These are phyloP conservation scores for Ramaria rubella DNA, from an alignment of 768 basidiomycete species.

Conservation along the genomic window DNA sequence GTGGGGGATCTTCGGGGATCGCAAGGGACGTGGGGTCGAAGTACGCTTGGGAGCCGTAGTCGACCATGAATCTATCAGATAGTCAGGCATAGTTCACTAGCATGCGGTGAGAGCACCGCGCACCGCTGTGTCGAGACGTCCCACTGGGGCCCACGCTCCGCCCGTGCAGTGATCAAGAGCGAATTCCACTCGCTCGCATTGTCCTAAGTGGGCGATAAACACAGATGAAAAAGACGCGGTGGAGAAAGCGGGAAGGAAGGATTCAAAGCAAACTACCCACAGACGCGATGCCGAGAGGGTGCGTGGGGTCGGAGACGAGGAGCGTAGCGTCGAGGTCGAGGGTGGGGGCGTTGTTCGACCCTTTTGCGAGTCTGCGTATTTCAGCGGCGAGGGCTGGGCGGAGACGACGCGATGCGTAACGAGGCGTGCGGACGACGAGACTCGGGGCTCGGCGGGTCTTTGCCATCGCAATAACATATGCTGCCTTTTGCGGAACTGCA, in stretches of 20 bases:
- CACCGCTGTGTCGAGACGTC: conserved; percentile 83
- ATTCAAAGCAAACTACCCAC: conserved; percentile 4
- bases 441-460: conserved; percentile 4
- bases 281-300: conserved; percentile 5
- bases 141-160: conserved; percentile 81
- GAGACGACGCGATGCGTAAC: conserved; percentile 9
- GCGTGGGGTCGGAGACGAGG: conserved; percentile 2
- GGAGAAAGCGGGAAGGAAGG: background rate
- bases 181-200: conserved; percentile 87
- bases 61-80: conserved; percentile 60
- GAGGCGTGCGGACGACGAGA: conserved; percentile 9
- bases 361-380: conserved; percentile 8
- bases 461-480: conserved; percentile 3
- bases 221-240: no score
- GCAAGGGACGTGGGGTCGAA: conserved; percentile 61
- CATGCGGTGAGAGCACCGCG: conserved; percentile 22
- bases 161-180: conserved; percentile 66
- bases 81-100: background rate
- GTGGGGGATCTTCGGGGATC: conserved; percentile 26
- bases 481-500: background rate
- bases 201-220: conserved; percentile 45
- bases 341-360: background rate
- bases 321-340: background rate
- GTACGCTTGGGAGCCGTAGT: conserved; percentile 63
- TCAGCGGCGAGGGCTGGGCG: conserved; percentile 5